phyloP scores from a whole-genome alignment of 306 rosid genomes.

The Cucurbita moschata region DNA sequence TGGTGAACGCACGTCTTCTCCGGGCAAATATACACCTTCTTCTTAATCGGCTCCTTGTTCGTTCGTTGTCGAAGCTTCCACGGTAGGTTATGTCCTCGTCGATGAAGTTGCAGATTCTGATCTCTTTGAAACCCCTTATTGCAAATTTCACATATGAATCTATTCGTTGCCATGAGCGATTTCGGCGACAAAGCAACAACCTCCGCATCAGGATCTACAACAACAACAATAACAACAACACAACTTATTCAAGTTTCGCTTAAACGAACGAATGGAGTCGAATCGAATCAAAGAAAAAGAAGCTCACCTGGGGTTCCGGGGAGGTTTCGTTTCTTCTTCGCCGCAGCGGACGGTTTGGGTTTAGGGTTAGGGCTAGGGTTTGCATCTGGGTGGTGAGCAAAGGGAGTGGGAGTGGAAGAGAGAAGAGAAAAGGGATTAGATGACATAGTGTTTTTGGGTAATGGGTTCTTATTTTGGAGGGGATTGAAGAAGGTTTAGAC shows the following conservation, averaged over 20 bases:
- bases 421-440: constrained; percentile 54
- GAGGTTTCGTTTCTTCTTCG: constrained; percentile 76
- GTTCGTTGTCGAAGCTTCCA: constrained; percentile 74
- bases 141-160: constrained; percentile 89
- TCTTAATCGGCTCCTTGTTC: constrained; percentile 46
- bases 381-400: constrained; percentile 35
- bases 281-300: background rate
- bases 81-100: constrained; percentile 89
- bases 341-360: constrained; percentile 18
- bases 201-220: constrained; percentile 92
- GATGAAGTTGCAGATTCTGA: constrained; percentile 84
- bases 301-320: constrained; percentile 85
- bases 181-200: constrained; percentile 80
- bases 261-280: too few relatives aligned
- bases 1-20: constrained; percentile 84
- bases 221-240: background rate
- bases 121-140: constrained; percentile 96
- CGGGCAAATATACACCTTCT: constrained; percentile 88
- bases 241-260: background rate
- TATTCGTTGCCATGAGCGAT: constrained; percentile 82
- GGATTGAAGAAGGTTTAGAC: constrained; percentile 1
- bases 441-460: constrained; percentile 28
- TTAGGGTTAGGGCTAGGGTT: constrained; percentile 54
- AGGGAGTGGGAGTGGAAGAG: constrained; percentile 27
- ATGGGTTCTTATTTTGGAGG: constrained; percentile 8